Evolutionary conservation across 2,329 filamentous ascomycete genomes (phyloP).

Genomic region (Ophiostoma fasciatum): DNA sequence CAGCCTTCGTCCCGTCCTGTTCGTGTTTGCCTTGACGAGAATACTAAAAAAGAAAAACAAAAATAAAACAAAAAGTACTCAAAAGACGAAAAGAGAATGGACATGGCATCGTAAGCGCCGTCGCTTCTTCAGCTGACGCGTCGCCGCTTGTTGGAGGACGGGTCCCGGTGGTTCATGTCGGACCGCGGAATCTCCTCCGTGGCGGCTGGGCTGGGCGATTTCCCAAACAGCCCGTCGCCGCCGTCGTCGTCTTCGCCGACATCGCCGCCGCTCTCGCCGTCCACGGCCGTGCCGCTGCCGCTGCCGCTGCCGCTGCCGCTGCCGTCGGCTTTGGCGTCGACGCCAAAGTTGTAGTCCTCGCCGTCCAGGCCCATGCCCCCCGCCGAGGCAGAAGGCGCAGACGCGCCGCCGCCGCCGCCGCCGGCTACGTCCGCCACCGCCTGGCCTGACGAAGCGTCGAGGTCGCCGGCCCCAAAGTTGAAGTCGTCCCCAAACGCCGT

Average conservation of each 20-base stretch:
- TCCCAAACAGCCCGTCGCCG: conserved; percentile 1
- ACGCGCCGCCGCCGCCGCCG: conserved; percentile 11
- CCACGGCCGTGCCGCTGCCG: conserved; percentile 14
- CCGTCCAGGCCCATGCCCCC: conserved; percentile 17
- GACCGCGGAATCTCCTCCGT: conserved; percentile 11
- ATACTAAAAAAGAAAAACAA: background rate
- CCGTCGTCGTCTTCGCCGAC: conserved; percentile 13
- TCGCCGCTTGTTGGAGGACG: conserved; percentile 23
- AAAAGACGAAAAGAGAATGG: too few relatives aligned
- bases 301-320: conserved; percentile 13
- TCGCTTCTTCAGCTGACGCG: conserved; percentile 15
- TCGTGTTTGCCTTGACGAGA: too few relatives aligned
- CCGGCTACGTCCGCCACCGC: too few relatives aligned
- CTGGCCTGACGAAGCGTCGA: conserved; percentile 12
- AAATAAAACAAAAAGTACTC: too few relatives aligned
- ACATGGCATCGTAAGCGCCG: too few relatives aligned
- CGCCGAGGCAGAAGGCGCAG: conserved; percentile 18
- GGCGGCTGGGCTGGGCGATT: conserved; percentile 10
- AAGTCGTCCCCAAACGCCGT: conserved; percentile 32
- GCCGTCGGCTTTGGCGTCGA: conserved; percentile 23
- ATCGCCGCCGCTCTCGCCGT: too few relatives aligned
- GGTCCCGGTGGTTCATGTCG: conserved; percentile 12
- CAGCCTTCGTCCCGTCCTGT: too few relatives aligned
- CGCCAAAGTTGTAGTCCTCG: conserved; percentile 36
- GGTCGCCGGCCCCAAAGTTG: conserved; percentile 28